A percentile compares a stretch with the other conserved stretches of the same genome.
These are phyloP conservation scores for Dentiscutata heterogama DNA, from an alignment of 371 early-diverging fungal species.

Conservation along the genomic window DNA sequence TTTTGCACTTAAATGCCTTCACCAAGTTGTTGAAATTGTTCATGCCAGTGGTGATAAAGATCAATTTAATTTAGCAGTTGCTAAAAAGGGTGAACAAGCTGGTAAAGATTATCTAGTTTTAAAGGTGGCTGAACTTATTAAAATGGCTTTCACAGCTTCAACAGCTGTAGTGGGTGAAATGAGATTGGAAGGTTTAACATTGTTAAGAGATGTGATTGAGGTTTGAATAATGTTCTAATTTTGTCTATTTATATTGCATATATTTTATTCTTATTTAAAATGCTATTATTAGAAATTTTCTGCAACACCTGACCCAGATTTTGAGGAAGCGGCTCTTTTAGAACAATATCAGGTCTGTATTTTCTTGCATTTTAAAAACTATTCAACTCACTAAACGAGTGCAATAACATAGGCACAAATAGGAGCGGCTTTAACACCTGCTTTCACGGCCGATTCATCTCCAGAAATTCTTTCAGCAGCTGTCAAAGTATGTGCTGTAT, in stretches of 20 bases:
- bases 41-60: conserved; percentile 66
- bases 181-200: conserved; percentile 78
- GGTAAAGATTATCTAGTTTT: conserved; percentile 81
- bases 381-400: background rate
- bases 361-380: background rate
- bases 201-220: conserved; percentile 80
- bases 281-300: conserved; percentile 63
- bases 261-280: conserved; percentile 8
- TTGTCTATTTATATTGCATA: conserved; percentile 26
- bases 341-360: conserved; percentile 82
- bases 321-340: conserved; percentile 79
- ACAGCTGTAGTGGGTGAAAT: conserved; percentile 85
- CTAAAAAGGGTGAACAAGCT: conserved; percentile 66
- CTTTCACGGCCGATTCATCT: conserved; percentile 80
- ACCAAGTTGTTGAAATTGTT: conserved; percentile 71
- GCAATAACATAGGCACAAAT: conserved; percentile 74
- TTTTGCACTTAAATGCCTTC: conserved; percentile 83
- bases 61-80: conserved; percentile 77
- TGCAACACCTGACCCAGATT: conserved; percentile 79
- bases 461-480: conserved; percentile 84
- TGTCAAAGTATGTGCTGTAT: conserved; percentile 85
- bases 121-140: conserved; percentile 82
- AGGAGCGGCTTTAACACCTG: conserved; percentile 88
- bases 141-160: conserved; percentile 88
- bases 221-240: conserved; percentile 46